Conservation (phyloP, 169 alveolate genomes). For the Eimeria acervulina region DNA sequence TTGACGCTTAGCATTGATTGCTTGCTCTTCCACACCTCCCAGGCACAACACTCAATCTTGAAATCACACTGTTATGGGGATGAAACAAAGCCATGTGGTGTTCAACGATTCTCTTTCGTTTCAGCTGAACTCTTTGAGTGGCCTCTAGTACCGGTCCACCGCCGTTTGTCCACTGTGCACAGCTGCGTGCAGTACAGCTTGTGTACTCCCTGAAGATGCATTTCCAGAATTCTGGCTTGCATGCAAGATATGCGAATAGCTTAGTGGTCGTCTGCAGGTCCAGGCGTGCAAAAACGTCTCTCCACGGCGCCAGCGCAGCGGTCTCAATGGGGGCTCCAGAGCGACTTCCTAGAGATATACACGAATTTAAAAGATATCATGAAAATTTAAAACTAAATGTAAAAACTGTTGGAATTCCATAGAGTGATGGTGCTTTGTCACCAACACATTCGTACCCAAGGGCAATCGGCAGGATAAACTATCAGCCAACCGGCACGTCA, state of each 20-base stretch:
- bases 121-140: not conserved
- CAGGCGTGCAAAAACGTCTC: not conserved
- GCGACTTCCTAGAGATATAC: not conserved
- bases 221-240: not conserved
- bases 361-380: not conserved
- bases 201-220: not conserved
- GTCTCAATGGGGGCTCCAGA: conserved; percentile 23
- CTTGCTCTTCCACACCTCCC: not conserved
- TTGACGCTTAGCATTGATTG: too few relatives aligned
- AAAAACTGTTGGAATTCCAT: not conserved
- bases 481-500: conserved; percentile 52
- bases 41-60: not conserved
- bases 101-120: not conserved
- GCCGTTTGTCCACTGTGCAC: not conserved
- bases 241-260: not conserved
- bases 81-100: not conserved
- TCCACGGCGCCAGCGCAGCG: conserved; percentile 13
- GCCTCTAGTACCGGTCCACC: not conserved
- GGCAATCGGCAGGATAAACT: conserved; percentile 30
- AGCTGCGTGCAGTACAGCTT: not conserved
- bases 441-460: not conserved
- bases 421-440: not conserved
- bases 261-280: not conserved
- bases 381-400: not conserved
- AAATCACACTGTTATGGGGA: not conserved